phyloP scores from a whole-genome alignment of 495 filamentous ascomycete species.

The Articulospora tetracladia region DNA sequence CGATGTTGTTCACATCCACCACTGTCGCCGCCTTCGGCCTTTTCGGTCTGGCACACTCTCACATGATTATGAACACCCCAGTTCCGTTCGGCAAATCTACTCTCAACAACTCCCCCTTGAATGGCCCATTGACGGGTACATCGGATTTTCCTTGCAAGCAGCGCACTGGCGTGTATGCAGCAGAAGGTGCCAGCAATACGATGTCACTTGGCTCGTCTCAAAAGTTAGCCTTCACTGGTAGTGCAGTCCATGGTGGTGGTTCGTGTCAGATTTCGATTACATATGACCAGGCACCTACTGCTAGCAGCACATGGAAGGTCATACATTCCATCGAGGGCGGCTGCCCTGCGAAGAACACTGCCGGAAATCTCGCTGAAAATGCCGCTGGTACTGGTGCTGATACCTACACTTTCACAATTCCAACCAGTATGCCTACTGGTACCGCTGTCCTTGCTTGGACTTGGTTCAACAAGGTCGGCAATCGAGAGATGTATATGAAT shows the following conservation, averaged over 20 bases:
- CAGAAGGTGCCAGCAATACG: conserved; percentile 37
- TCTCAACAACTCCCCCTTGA: conserved; percentile 55
- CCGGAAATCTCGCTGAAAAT: conserved; percentile 36
- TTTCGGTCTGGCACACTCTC: conserved; percentile 51
- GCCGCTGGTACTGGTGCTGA: conserved; percentile 24
- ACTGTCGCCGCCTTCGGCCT: conserved; percentile 28
- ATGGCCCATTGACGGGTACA: conserved; percentile 35
- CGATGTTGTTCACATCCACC: conserved; percentile 17
- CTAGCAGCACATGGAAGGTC: conserved; percentile 64
- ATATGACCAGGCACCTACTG: conserved; percentile 59
- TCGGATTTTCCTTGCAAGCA: conserved; percentile 79
- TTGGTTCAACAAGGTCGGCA: conserved; percentile 84
- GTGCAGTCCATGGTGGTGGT: conserved; percentile 78
- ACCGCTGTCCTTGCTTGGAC: conserved; percentile 74
- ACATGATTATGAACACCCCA: conserved; percentile 70
- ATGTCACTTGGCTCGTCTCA: conserved; percentile 53
- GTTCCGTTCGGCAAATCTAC: conserved; percentile 53
- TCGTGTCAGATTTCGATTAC: conserved; percentile 84
- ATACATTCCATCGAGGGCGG: conserved; percentile 81
- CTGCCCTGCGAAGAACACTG: conserved; percentile 55
- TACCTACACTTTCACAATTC: conserved; percentile 54
- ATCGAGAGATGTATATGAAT: conserved; percentile 95
- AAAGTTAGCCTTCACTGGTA: conserved; percentile 49
- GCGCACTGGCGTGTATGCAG: conserved; percentile 34
- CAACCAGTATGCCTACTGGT: conserved; percentile 51